Base-by-base conservation (phyloP, 148 eudicot species). In the Dysphania ambrosioides region DNA sequence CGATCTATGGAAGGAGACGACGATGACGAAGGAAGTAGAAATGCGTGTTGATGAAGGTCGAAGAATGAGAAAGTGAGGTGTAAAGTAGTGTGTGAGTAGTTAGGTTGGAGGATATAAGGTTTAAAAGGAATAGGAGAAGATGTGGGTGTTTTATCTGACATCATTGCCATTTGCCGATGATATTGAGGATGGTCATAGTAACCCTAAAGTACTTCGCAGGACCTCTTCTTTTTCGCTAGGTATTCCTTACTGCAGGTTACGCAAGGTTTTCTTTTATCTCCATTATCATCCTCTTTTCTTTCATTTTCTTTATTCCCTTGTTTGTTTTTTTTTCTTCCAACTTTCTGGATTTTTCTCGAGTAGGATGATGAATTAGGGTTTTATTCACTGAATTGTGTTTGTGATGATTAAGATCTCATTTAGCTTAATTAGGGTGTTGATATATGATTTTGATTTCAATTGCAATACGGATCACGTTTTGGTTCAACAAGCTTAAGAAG, bases 241-340 rank as follows among this genome's bases (percentile, higher is more conserved):
- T 93, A 1, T 75, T 85, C 66, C 78, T 91, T 72, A 91, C 94
- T 71, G 98, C 91, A 42, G 98, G 91, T n/a, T 93, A 91, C 85
- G 85, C 98, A 51, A 91, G 98, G 97, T 91, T 93, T 67, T 93
- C 91, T 71, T 93, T 97, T 55, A 83, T 93, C 70, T 90, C 97
- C 67, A 82, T 93, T 72, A 93, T 93, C 85, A 81, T 89, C n/a
- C n/a, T n/a, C n/a, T n/a, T n/a, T n/a, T n/a, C n/a, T n/a, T n/a
- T n/a, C n/a, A n/a, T 47, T n/a, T 0, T 56, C 18, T 44, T 24
- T 8, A 10, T 24, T 1, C 11, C 38, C 23, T 23, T 8, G n/a
- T n/a, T n/a, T 47, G 53, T 3, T 11, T 47, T 21, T 72, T 42
- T 29, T 9, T 32, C 34, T 55, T 7, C 19, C 32, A 30, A 55